phyloP scores from a whole-genome alignment of 495 filamentous ascomycete genomes.

The Delitschia confertaspora region DNA sequence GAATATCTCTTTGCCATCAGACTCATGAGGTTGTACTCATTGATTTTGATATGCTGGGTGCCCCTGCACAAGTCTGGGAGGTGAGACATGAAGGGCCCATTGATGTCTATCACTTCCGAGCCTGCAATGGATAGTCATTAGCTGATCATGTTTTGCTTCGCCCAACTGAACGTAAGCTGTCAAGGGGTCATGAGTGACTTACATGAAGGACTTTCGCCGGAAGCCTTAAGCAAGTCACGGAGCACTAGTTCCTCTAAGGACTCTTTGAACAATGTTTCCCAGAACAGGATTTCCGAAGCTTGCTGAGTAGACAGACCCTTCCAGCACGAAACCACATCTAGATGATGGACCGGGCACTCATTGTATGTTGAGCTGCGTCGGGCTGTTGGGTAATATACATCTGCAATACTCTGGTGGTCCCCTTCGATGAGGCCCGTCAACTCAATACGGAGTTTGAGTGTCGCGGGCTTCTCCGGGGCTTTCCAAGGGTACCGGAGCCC shows the following conservation, averaged over 20 bases:
- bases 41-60: constrained; percentile 4
- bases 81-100: background rate
- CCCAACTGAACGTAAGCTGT: background rate
- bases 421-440: constrained; percentile 7
- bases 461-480: no score
- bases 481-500: background rate
- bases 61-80: background rate
- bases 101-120: background rate
- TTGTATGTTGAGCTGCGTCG: constrained; percentile 2
- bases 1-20: constrained; percentile 12
- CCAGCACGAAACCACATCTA: constrained; percentile 26
- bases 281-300: constrained; percentile 18
- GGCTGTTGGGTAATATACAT: constrained; percentile 20
- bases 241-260: constrained; percentile 9
- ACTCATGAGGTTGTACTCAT: constrained; percentile 4
- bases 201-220: no score
- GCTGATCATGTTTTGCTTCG: background rate
- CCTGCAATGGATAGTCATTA: background rate
- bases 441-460: constrained; percentile 4
- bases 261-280: constrained; percentile 16
- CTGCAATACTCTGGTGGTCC: background rate
- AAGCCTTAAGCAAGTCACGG: background rate
- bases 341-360: constrained; percentile 3
- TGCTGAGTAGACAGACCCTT: constrained; percentile 19
- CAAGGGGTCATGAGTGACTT: background rate